Percentiles rank a stretch among this genome's conserved stretches.
Conservation (phyloP, 2,329 filamentous ascomycete species). For the Hirsutella thompsonii region DNA sequence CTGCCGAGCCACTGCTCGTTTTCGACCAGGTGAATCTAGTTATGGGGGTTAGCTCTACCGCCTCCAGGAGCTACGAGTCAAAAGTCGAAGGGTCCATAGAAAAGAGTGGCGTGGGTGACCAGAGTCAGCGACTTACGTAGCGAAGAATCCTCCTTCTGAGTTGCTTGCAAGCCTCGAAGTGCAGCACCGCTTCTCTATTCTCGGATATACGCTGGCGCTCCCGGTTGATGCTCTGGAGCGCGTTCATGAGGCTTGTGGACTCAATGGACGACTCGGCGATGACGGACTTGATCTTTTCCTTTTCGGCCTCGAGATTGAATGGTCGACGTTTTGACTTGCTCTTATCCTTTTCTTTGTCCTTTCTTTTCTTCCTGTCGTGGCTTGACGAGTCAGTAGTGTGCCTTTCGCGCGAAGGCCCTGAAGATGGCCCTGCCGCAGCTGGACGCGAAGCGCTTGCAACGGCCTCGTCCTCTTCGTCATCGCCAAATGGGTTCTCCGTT, state of each 20-base stretch:
- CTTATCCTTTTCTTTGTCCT: slow-evolving; percentile 21
- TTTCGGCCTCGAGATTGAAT: slow-evolving; percentile 81
- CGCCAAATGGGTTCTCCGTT: slow-evolving; percentile 59
- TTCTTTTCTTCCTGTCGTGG: slow-evolving; percentile 43
- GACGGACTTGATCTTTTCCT: slow-evolving; percentile 72
- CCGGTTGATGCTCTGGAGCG: slow-evolving; percentile 79
- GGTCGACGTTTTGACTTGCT: slow-evolving; percentile 43
- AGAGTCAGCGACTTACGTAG: slow-evolving; percentile 39
- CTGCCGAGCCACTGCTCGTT: slow-evolving; percentile 85
- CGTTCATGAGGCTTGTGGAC: slow-evolving; percentile 81
- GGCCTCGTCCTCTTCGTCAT: slow-evolving; percentile 47
- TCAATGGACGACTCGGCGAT: slow-evolving; percentile 84
- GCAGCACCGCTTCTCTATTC: slow-evolving; percentile 58
- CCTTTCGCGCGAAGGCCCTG: neutral
- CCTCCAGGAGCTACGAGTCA: too few relatives aligned
- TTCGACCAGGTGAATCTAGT: slow-evolving; percentile 74
- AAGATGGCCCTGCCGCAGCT: slow-evolving; percentile 5
- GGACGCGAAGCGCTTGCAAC: slow-evolving; percentile 16
- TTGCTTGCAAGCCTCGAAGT: slow-evolving; percentile 78
- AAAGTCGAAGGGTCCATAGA: neutral
- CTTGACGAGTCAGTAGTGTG: too few relatives aligned
- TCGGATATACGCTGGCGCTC: slow-evolving; percentile 81
- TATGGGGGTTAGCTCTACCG: slow-evolving; percentile 1
- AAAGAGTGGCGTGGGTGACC: neutral
- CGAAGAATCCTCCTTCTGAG: slow-evolving; percentile 74